Percentiles rank a stretch among this genome's conserved stretches.
Evolutionary conservation across 176 grass and related monocot genomes (phyloP).

Genomic region (Rhynchospora tenuis): DNA sequence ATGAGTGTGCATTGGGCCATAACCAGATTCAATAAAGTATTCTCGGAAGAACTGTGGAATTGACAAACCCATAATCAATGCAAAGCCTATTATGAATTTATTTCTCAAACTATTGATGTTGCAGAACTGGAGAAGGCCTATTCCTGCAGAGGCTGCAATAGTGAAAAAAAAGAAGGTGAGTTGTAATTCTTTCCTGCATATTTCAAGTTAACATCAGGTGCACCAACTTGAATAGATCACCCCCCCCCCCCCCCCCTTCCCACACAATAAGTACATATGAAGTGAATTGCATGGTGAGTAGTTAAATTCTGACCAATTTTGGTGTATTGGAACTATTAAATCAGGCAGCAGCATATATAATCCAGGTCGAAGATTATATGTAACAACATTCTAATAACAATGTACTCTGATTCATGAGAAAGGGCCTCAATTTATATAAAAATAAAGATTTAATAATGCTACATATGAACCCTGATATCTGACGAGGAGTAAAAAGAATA

Average conservation of each 20-base stretch:
- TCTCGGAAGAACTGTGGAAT: conserved; percentile 76
- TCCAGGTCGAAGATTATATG: not conserved
- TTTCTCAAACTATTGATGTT: conserved; percentile 79
- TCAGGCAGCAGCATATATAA: not conserved
- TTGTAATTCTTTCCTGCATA: not conserved
- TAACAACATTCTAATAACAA: not conserved
- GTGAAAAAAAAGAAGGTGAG: not conserved
- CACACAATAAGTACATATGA: not conserved
- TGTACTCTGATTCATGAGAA: not conserved
- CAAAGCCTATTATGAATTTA: conserved; percentile 82
- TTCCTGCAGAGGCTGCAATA: conserved; percentile 65
- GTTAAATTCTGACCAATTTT: not conserved
- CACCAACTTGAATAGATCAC: not conserved
- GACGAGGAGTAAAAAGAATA: not conserved
- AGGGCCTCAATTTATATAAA: not conserved
- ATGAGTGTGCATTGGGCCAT: conserved; percentile 63
- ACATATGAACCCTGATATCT: not conserved
- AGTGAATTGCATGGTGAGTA: not conserved
- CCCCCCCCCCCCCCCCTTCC: too few species aligned
- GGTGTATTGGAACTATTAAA: not conserved
- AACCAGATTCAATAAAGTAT: conserved; percentile 58
- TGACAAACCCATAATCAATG: conserved; percentile 79
- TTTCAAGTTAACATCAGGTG: not conserved
- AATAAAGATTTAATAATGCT: not conserved
- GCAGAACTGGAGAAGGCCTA: conserved; percentile 85